phyloP scores from a whole-genome alignment of 495 filamentous ascomycete species.

The Glarea lozoyensis region DNA sequence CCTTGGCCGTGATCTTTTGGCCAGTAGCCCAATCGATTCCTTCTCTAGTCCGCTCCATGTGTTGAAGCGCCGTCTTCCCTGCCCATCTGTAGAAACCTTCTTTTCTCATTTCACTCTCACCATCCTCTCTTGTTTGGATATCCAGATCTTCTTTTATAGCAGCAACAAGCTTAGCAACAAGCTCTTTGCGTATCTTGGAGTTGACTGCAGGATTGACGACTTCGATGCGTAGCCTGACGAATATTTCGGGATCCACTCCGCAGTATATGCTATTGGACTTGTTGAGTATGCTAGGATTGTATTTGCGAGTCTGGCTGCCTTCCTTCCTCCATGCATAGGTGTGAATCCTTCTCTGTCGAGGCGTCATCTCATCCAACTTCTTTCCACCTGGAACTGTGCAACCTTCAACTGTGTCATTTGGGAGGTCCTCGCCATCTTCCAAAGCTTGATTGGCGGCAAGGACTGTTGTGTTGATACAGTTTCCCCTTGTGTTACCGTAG shows the following conservation, averaged over 20 bases:
- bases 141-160: constrained; percentile 18
- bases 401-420: neutral
- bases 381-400: neutral
- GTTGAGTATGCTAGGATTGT: neutral
- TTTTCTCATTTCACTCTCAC: constrained; percentile 12
- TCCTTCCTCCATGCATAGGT: constrained; percentile 6
- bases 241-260: constrained; percentile 18
- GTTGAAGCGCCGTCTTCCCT: constrained; percentile 11
- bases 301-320: constrained; percentile 9
- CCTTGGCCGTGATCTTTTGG: too few species aligned
- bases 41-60: constrained; percentile 8
- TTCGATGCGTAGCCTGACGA: constrained; percentile 16
- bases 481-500: constrained; percentile 8
- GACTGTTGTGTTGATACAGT: too few species aligned
- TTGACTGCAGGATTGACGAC: constrained; percentile 5
- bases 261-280: constrained; percentile 3
- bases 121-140: constrained; percentile 13
- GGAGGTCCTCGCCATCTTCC: constrained; percentile 1
- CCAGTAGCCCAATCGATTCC: constrained; percentile 21
- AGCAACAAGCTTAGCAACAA: constrained; percentile 12
- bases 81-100: constrained; percentile 21
- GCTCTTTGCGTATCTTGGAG: constrained; percentile 13
- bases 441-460: neutral
- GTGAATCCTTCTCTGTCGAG: constrained; percentile 16
- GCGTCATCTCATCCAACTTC: constrained; percentile 3